A percentile compares a stretch with the other conserved stretches of the same genome.
phyloP scores from a whole-genome alignment of 2,329 filamentous ascomycete genomes.

The Verticillium alfalfae region DNA sequence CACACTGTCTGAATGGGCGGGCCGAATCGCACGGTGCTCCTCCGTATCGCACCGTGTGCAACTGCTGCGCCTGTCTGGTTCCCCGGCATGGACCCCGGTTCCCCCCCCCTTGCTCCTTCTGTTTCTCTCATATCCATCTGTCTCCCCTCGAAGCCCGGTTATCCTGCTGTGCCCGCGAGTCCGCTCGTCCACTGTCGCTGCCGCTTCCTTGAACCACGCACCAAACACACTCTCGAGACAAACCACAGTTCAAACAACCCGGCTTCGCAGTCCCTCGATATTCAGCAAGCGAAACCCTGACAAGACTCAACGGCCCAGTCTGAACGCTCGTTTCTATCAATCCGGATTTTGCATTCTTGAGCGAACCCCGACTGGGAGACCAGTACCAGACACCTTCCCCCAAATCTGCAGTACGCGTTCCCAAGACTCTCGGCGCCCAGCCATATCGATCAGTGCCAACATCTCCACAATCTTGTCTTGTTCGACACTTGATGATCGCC shows the following conservation, averaged over 20 bases:
- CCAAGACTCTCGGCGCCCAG: constrained; percentile 14
- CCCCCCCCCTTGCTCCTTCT: constrained; percentile 1
- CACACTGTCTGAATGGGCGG: neutral
- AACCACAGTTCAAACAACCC: constrained; percentile 1
- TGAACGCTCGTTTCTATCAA: neutral
- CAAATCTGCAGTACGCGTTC: neutral
- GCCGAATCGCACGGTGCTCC: neutral
- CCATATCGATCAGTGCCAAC: constrained; percentile 14
- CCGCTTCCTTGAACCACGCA: neutral
- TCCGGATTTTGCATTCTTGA: no score
- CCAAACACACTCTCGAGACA: constrained; percentile 18
- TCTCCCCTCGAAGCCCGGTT: constrained; percentile 5
- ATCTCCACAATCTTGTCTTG: constrained; percentile 10
- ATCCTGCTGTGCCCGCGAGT: neutral
- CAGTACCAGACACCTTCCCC: constrained; percentile 4
- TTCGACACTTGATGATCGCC: constrained; percentile 6
- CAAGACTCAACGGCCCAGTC: neutral
- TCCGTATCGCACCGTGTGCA: neutral
- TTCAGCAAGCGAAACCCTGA: constrained; percentile 2
- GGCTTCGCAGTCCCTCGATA: neutral
- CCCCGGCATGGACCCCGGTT: neutral
- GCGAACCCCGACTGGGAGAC: no score
- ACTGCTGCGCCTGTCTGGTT: neutral
- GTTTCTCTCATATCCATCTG: constrained; percentile 11
- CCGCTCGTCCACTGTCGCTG: neutral